Base-by-base conservation (phyloP, 1,139 yeast species). In the Yamadazyma dushanensis region DNA sequence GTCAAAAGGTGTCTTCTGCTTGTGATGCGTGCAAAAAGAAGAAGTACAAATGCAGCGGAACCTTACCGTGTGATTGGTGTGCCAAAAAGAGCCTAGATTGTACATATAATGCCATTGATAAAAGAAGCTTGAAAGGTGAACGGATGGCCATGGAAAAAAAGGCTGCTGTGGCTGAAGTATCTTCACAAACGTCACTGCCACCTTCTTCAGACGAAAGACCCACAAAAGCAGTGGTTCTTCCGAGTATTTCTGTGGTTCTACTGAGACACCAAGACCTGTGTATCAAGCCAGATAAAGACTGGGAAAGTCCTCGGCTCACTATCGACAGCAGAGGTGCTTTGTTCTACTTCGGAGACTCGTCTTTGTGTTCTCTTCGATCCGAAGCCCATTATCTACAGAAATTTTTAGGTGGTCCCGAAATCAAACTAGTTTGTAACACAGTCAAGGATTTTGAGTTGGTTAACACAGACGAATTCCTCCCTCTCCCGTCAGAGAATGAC, bases 11-110 rank as follows among this genome's bases (percentile, higher is more conserved):
- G 4, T 63, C 70, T 2, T 56, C 63, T 21, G 73, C 73, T 22
- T 67, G 73, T 47, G 70, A 64, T 40, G 51, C 50, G 21, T 67
- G 73, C 45, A 66, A 65, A 45, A 57, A 57, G 34, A 46, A 69
- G 32, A 67, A 67, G 42, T 64, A 58, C 34, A 68, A 60, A 43
- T 60, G 66, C 39, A 49, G 54, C 15, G 66, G 65, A 7, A 47
- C 47, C 28, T 45, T 49, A 4, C 66, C 66, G 1, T 60, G 66
- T 45, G 52, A 48, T 15, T 40, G 52, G 19, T 60, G 66, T 42
- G 35, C 43, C 19, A 57, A 50, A 45, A 56, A 52, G 41, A 54
- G 53, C 9, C 40, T 46, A 16, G 51, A 47, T 10, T 60, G 66
- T 40, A 46, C 50, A 27, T 59, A 55, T 34, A 55, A 57, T 29